Conservation (phyloP, 139 green algal genomes). For the Yamagishiella unicocca region DNA sequence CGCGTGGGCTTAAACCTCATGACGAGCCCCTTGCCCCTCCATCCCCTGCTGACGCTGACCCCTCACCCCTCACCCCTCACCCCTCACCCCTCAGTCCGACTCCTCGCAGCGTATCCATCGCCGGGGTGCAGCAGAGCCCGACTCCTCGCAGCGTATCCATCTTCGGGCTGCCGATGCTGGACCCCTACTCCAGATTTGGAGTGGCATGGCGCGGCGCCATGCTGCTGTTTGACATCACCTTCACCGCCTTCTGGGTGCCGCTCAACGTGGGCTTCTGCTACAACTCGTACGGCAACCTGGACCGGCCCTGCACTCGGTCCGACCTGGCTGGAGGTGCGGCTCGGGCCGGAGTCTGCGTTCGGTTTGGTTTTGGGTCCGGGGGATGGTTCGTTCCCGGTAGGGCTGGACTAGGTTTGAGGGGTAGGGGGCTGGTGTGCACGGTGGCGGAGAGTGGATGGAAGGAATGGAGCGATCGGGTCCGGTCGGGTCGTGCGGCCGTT, state of each 20-base stretch:
- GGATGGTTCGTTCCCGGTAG: too few species aligned
- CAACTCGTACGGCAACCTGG: constrained; percentile 28
- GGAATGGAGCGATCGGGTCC: too few species aligned
- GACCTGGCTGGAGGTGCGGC: constrained; percentile 51
- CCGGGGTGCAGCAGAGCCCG: constrained; percentile 1
- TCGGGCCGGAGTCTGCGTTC: too few species aligned
- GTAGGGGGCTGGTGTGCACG: too few species aligned
- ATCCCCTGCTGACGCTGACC: not conserved
- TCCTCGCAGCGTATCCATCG: constrained; percentile 39
- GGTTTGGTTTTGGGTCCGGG: too few species aligned
- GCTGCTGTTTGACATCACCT: constrained; percentile 56
- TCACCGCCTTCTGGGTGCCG: constrained; percentile 60
- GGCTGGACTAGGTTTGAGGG: too few species aligned
- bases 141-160: constrained; percentile 37
- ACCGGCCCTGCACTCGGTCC: constrained; percentile 21
- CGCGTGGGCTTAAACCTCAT: not conserved
- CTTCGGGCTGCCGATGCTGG: constrained; percentile 42
- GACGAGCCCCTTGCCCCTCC: not conserved
- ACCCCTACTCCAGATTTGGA: constrained; percentile 14
- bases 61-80: too few species aligned
- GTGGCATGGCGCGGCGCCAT: constrained; percentile 46
- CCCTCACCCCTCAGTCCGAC: too few species aligned
- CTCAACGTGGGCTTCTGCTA: constrained; percentile 51
- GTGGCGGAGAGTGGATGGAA: too few species aligned
- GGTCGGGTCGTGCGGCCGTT: too few species aligned